Evolutionary conservation across 2,329 filamentous ascomycete genomes (phyloP), one percentile per base, ranked within the genome.

Genomic region (Geosmithia putterillii): DNA sequence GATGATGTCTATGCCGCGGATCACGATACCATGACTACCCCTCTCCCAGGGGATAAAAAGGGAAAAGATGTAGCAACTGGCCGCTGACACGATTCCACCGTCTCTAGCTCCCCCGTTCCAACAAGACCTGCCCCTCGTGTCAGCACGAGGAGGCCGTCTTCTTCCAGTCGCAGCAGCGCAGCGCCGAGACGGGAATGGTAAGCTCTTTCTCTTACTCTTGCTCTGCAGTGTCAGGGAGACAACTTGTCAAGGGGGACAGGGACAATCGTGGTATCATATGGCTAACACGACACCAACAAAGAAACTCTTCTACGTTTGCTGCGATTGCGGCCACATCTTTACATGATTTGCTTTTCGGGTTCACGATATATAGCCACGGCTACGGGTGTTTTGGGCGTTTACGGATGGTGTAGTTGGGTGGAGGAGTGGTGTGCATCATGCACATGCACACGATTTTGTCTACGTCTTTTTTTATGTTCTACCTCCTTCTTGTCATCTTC

Each of bases 111-210:
- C 92, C 92, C 50, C 83, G 89, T 56, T 82, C 87, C 55, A 86
- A 87, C 61, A 87, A 85, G 66, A 74, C 75, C 47, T 98, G 92
- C 67, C 87, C 88, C 42, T 75, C 72, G 53, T 98, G 94, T 71
- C 74, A 76, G 51, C 84, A 92, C 62, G 79, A 80, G 53, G 89
- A 96, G 66, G 88, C 89, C 39, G 94, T 98, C 47, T 98, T 95
- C 69, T 98, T 98, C 71, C 92, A 98, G 69, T 95, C 89, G 48
- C 92, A 98, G 62, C 89, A 96, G 70, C 84, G 92, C 65, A 95
- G 84, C 53, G 86, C 87, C 41, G 89, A 96, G 64, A 98, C 92
- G 38, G 92, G 92, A 69, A 98, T 98, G 92, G 92, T 96, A 66
- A 73, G 84, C 56, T 20, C 37, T 41, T 23, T 37, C 21, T 44